Conservation (phyloP, 2,329 filamentous ascomycete genomes). For the Trichophyton mentagrophytes region DNA sequence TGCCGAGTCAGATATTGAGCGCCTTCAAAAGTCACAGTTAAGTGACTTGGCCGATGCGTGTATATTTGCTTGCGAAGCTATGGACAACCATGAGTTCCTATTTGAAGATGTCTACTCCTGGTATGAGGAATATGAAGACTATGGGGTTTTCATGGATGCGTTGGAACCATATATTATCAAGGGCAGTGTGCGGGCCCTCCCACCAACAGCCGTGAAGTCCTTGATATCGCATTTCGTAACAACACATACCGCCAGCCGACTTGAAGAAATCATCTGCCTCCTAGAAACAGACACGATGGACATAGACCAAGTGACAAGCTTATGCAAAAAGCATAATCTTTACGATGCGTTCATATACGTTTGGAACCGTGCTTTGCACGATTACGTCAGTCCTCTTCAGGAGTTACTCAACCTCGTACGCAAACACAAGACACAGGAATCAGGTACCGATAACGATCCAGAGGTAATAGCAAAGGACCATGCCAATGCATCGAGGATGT, state of each 20-base stretch:
- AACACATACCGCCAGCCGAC: slow-evolving; percentile 58
- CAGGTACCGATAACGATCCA: slow-evolving; percentile 32
- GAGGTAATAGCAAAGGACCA: slow-evolving; percentile 44
- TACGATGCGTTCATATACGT: slow-evolving; percentile 95
- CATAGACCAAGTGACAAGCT: slow-evolving; percentile 75
- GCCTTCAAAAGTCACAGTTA: slow-evolving; percentile 50
- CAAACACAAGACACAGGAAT: slow-evolving; percentile 10
- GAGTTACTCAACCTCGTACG: slow-evolving; percentile 52
- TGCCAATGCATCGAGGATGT: slow-evolving; percentile 70
- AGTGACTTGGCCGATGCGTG: slow-evolving; percentile 70
- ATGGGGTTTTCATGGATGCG: slow-evolving; percentile 71
- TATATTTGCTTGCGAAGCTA: slow-evolving; percentile 67
- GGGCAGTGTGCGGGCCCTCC: slow-evolving; percentile 58
- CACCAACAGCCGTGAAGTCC: slow-evolving; percentile 73
- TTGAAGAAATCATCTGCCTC: slow-evolving; percentile 91
- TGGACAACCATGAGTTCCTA: slow-evolving; percentile 67
- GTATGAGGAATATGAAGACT: slow-evolving; percentile 64
- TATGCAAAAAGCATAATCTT: slow-evolving; percentile 83
- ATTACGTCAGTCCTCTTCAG: slow-evolving; percentile 82
- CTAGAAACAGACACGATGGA: slow-evolving; percentile 85
- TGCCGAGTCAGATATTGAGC: slow-evolving; percentile 34
- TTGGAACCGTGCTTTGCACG: slow-evolving; percentile 80
- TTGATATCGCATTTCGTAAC: slow-evolving; percentile 70
- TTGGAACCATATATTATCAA: slow-evolving; percentile 82
- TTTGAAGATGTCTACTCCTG: slow-evolving; percentile 85